These are phyloP conservation scores for Globisporangium cederbergense DNA, from an alignment of 352 stramenopile species.

Conservation along the genomic window DNA sequence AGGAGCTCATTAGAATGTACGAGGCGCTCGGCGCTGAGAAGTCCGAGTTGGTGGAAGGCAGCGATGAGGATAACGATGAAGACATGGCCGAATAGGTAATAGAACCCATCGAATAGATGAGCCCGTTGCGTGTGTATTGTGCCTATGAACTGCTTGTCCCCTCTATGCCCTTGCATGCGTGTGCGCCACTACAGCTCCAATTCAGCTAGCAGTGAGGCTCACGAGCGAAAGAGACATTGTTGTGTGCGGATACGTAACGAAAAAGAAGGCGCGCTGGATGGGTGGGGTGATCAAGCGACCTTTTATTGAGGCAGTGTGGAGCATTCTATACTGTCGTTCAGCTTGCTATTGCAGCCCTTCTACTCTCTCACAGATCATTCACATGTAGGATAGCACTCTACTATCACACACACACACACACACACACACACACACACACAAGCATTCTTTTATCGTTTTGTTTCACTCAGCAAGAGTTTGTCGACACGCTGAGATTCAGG, in stretches of 20 bases:
- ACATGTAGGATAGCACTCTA: not conserved
- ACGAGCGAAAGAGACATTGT: not conserved
- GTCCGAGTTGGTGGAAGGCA: conserved; percentile 29
- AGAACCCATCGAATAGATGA: conserved; percentile 1
- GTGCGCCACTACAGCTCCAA: not conserved
- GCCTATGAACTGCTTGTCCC: no score
- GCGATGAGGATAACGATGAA: conserved; percentile 24
- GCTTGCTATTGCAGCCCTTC: not conserved
- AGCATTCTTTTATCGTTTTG: not conserved
- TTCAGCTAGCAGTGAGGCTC: no score
- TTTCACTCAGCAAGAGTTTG: conserved; percentile 66
- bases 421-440: not conserved
- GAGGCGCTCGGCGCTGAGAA: conserved; percentile 48
- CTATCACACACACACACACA: not conserved
- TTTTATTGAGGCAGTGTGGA: not conserved
- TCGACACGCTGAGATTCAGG: conserved; percentile 60
- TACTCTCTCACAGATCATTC: not conserved
- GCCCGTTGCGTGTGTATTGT: not conserved
- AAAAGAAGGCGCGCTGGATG: not conserved
- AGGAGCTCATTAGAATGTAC: conserved; percentile 48
- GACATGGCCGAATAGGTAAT: conserved; percentile 21
- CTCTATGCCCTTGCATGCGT: not conserved
- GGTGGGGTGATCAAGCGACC: not conserved
- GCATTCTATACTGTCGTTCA: not conserved
- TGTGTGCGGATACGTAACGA: not conserved